Evolutionary conservation across 306 rosid species (phyloP), one percentile per base, ranked within the genome.

Genomic region (Vigna unguiculata): DNA sequence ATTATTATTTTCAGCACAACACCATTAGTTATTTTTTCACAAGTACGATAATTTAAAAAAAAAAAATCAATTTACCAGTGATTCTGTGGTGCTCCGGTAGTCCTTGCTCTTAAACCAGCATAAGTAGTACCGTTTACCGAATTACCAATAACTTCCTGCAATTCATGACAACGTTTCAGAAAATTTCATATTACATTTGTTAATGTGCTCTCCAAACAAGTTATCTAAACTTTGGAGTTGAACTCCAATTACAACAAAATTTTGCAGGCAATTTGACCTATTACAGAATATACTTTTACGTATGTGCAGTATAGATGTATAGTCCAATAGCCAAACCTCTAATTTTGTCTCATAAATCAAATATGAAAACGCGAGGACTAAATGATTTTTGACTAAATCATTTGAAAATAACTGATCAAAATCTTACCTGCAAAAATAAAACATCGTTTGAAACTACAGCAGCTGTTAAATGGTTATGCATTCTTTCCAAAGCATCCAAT

Each of bases 1-100:
- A 79, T 55, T 63, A 62, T 87, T n/a, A 32, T 72, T 86, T 72
- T 70, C 12, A 40, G 55, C 47, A 34, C 32, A 76, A 36, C 53
- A 74, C 67, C 59, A 34, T 48, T 17, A 17, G 1, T 8, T 10
- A 36, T 15, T 10, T 19, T 5, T 63, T 5, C 21, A 20, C 16
- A 74, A 65, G 49, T 21, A 53, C 43, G 20, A 9, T 7, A 54
- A 30, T 46, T 64, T 15, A 0, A n/a, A 75, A 22, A 12, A 40
- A 32, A 12, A 32, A 32, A 1, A 30, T 72, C 45, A 14, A 78
- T 75, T 34, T 21, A 96, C 99, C 99, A 96, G 77, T 96, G 98
- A 72, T 96, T 96, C 66, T 92, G 99, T 25, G 97, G 99, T 73
- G 99, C 99, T 49, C 98, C 97, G 0, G 98, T 91, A 61, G 99